These are phyloP conservation scores for Dothidotthia symphoricarpi DNA, from an alignment of 2,329 filamentous ascomycete species.

Conservation along the genomic window DNA sequence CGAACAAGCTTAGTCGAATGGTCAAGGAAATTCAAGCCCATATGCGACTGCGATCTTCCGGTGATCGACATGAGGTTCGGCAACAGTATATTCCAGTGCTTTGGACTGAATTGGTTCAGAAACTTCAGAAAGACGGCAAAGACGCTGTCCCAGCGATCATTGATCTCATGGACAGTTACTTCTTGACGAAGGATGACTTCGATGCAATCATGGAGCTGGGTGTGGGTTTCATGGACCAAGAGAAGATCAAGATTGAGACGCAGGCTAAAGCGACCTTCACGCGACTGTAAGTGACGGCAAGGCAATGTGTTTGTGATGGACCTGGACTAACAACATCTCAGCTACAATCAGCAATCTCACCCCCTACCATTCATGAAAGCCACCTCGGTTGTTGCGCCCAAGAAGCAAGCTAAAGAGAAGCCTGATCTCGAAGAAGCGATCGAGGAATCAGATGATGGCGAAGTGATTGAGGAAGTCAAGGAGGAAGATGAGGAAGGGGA, in stretches of 20 bases:
- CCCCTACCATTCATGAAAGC: conserved; percentile 97
- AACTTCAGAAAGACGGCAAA: conserved; percentile 74
- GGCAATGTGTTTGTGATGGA: background rate
- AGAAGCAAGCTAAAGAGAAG: conserved; percentile 68
- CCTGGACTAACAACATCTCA: conserved; percentile 39
- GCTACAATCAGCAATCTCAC: conserved; percentile 82
- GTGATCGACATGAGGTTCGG: conserved; percentile 87
- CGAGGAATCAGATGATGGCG: conserved; percentile 77
- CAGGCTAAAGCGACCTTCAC: conserved; percentile 90
- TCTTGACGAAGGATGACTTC: conserved; percentile 89
- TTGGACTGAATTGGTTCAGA: conserved; percentile 76
- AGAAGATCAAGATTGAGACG: conserved; percentile 72
- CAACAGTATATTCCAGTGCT: conserved; percentile 91
- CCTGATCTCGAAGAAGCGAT: conserved; percentile 96
- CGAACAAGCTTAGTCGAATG: conserved; percentile 68
- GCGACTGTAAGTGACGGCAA: conserved; percentile 62
- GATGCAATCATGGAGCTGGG: conserved; percentile 90
- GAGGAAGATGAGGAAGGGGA: conserved; percentile 75
- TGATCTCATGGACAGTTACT: conserved; percentile 95
- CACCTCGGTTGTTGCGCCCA: conserved; percentile 69
- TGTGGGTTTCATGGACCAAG: conserved; percentile 78
- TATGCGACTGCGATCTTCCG: conserved; percentile 88
- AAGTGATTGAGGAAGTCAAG: conserved; percentile 46
- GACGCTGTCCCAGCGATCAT: conserved; percentile 81
- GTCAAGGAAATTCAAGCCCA: conserved; percentile 95